These are phyloP conservation scores for Hirsutella rhossiliensis DNA, from an alignment of 2,329 filamentous ascomycete species.

Conservation along the genomic window DNA sequence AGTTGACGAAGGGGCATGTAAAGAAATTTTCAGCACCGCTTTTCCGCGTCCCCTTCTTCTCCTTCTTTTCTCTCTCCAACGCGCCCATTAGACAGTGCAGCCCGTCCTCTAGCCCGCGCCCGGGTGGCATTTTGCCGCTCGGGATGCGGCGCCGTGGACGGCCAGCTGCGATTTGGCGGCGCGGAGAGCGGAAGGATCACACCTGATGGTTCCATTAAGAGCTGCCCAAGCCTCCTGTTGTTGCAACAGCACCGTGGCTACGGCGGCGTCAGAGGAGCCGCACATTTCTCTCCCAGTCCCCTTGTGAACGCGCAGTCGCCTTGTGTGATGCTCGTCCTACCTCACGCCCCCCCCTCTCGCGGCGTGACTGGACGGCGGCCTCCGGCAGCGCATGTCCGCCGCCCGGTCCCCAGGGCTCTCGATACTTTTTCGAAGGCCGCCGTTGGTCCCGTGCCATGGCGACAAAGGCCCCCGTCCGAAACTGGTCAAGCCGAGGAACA, in stretches of 20 bases:
- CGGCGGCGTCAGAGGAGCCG: conserved; percentile 31
- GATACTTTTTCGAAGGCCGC: no score
- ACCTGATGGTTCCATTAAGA: conserved; percentile 40
- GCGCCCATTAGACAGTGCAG: conserved; percentile 83
- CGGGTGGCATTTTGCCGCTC: conserved; percentile 57
- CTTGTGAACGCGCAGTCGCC: no score
- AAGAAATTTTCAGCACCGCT: neutral
- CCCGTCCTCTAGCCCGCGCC: conserved; percentile 49
- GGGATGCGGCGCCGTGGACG: conserved; percentile 50
- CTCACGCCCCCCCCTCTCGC: no score
- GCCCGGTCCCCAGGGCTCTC: no score
- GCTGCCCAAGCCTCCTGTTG: conserved; percentile 35
- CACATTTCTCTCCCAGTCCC: conserved; percentile 13
- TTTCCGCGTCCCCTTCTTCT: neutral
- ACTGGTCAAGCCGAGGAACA: no score
- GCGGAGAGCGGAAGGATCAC: conserved; percentile 36
- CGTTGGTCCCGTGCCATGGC: neutral
- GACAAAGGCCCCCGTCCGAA: neutral
- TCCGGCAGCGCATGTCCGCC: no score
- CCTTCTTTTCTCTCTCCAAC: conserved; percentile 39
- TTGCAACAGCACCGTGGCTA: conserved; percentile 14
- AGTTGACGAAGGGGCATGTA: neutral
- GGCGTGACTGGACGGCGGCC: no score
- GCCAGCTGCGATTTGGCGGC: conserved; percentile 43
- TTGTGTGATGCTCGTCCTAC: no score